These are phyloP conservation scores for Septoria linicola DNA, from an alignment of 2,329 filamentous ascomycete genomes.

Conservation along the genomic window DNA sequence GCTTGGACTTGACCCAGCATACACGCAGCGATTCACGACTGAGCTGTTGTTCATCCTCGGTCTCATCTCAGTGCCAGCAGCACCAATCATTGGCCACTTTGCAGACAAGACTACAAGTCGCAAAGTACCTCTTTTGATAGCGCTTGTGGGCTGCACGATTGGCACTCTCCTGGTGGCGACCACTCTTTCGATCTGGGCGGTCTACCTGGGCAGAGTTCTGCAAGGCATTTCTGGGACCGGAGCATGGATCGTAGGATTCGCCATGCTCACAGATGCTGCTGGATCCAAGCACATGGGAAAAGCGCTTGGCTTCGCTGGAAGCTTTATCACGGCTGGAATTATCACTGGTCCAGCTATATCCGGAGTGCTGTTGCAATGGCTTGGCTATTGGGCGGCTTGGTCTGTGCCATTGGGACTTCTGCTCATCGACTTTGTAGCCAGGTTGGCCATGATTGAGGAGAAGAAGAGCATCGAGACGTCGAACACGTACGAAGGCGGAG, in stretches of 20 bases:
- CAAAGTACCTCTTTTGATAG: conserved; percentile 22
- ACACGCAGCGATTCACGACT: conserved; percentile 21
- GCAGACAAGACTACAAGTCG: conserved; percentile 19
- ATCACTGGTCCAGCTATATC: conserved; percentile 18
- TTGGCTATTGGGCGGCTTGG: conserved; percentile 26
- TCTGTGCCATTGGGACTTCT: conserved; percentile 17
- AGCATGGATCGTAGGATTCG: conserved; percentile 26
- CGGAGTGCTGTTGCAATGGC: conserved; percentile 19
- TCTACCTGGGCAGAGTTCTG: conserved; percentile 20
- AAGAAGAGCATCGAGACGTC: background rate
- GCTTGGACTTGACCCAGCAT: conserved; percentile 13
- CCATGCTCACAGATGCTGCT: conserved; percentile 20
- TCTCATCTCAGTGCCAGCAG: conserved; percentile 43
- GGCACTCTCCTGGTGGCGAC: conserved; percentile 20
- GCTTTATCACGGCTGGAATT: conserved; percentile 21
- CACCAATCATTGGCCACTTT: conserved; percentile 23
- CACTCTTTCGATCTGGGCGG: conserved; percentile 12
- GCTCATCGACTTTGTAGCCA: conserved; percentile 16
- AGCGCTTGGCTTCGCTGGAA: conserved; percentile 15
- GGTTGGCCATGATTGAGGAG: conserved; percentile 18
- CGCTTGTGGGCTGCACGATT: conserved; percentile 14
- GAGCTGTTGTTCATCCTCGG: conserved; percentile 39
- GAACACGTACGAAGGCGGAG: background rate
- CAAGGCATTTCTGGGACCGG: conserved; percentile 20
- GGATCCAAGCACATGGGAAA: conserved; percentile 20